Evolutionary conservation across 192 early-diverging fungal species (phyloP), one percentile per base, ranked within the genome.

Genomic region (Coemansia sp.): DNA sequence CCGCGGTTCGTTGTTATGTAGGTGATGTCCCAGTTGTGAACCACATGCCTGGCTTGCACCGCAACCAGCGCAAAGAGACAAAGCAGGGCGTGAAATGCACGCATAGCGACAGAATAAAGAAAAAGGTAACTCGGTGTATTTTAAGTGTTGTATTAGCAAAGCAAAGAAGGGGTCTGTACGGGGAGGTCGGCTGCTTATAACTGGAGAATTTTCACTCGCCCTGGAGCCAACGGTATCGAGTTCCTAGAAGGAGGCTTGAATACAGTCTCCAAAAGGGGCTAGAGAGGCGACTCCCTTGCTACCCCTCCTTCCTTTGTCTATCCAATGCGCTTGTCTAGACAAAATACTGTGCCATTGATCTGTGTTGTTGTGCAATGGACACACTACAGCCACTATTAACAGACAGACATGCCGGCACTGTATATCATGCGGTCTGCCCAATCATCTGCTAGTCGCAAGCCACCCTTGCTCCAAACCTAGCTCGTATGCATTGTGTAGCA

Each of bases 1-100:
- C 68, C 77, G 22, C 76, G 70, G 64, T 79, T 79, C 64, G 71
- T 79, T 19, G 71, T 74, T 36, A 73, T 71, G 41, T 74, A 74
- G 7, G 71, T 64, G 17, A 78, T 61, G 27, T 68, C 66, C 76
- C 76, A 78, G 54, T 78, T 51, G 36, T 76, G 53, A 9, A 76
- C 68, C 6, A 76, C 68, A n/a, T 25, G 42, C 41, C 41, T 67
- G 24, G 68, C 68, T 10, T 60, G 56, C n/a, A 46, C 62, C 38
- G 38, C 36, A 6, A 37, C 36, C 17, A 47, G 37, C 20, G 37
- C 63, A 41, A 31, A 24, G 12, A 63, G 62, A 9, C 56, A 58
- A 32, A 58, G 11, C 31, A 58, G 56, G 12, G 20, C 36, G 37
- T 22, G 35, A 2, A 58, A 22, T 6, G 35, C 35, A 12, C 35